Evolutionary conservation across 257 asterid genomes (phyloP).

Genomic region (Solanum rostratum): DNA sequence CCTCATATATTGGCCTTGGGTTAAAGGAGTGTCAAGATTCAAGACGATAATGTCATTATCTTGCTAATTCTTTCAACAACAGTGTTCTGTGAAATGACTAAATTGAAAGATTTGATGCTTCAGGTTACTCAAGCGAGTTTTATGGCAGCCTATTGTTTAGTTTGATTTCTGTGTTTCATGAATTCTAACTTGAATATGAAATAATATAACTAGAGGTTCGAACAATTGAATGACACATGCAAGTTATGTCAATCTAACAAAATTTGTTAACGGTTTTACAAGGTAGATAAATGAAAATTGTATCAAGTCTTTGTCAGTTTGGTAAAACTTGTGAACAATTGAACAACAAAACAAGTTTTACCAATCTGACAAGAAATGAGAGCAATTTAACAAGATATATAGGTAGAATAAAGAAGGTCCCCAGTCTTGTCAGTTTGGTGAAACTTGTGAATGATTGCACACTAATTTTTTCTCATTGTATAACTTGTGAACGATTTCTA

Average conservation of each 20-base stretch:
- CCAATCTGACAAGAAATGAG: background rate
- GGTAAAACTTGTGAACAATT: background rate
- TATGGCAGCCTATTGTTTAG: background rate
- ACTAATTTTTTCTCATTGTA: background rate
- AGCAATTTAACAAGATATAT: background rate
- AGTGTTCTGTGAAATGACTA: background rate
- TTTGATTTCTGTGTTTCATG: background rate
- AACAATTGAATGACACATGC: background rate
- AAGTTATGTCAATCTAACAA: background rate
- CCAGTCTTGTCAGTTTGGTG: background rate
- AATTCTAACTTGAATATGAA: background rate
- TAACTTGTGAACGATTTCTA: background rate
- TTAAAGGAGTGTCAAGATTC: background rate
- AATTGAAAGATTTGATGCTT: background rate
- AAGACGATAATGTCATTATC: background rate
- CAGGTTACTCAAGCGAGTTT: background rate
- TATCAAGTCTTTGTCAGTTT: background rate
- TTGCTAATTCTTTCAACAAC: background rate
- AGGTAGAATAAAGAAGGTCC: background rate
- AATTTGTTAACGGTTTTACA: background rate
- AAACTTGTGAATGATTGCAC: background rate
- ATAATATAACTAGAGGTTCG: background rate
- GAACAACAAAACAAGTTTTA: background rate
- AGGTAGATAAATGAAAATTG: background rate
- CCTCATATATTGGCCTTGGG: background rate